These are phyloP conservation scores for Pichia norvegensis DNA, from an alignment of 1,139 yeast genomes.

Conservation along the genomic window DNA sequence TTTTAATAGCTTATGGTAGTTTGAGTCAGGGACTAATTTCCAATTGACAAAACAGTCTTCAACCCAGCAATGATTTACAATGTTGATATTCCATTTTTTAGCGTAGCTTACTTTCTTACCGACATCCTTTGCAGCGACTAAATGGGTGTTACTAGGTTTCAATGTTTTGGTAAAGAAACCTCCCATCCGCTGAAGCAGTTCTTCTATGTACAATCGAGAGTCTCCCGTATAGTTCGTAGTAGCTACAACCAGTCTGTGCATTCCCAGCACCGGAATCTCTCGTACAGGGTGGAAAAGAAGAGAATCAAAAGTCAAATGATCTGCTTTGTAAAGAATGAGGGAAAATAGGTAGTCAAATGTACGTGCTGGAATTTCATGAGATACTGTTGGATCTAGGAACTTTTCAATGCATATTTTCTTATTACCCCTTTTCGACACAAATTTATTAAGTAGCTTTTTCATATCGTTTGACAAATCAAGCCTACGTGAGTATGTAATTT, in stretches of 20 bases:
- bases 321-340: slow-evolving; percentile 3
- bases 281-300: slow-evolving; percentile 73
- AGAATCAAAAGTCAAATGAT: slow-evolving; percentile 2
- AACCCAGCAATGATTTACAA: slow-evolving; percentile 84
- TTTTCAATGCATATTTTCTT: slow-evolving; percentile 1
- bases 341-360: slow-evolving; percentile 11
- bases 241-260: slow-evolving; percentile 49
- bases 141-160: slow-evolving; percentile 53
- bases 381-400: background rate
- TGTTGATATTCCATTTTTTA: slow-evolving; percentile 44
- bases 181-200: slow-evolving; percentile 62
- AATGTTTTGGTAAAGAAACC: slow-evolving; percentile 70
- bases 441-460: background rate
- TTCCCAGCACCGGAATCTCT: slow-evolving; percentile 40
- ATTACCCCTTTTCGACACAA: background rate
- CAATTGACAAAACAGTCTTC: slow-evolving; percentile 56
- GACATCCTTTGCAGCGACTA: slow-evolving; percentile 57
- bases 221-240: slow-evolving; percentile 83
- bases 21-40: slow-evolving; percentile 37
- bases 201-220: slow-evolving; percentile 63
- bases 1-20: slow-evolving; percentile 21
- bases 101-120: slow-evolving; percentile 81
- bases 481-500: slow-evolving; percentile 3
- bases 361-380: background rate
- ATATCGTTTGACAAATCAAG: slow-evolving; percentile 1